phyloP scores from a whole-genome alignment of 2,329 filamentous ascomycete genomes.

The Calonectria pseudoreteaudii region DNA sequence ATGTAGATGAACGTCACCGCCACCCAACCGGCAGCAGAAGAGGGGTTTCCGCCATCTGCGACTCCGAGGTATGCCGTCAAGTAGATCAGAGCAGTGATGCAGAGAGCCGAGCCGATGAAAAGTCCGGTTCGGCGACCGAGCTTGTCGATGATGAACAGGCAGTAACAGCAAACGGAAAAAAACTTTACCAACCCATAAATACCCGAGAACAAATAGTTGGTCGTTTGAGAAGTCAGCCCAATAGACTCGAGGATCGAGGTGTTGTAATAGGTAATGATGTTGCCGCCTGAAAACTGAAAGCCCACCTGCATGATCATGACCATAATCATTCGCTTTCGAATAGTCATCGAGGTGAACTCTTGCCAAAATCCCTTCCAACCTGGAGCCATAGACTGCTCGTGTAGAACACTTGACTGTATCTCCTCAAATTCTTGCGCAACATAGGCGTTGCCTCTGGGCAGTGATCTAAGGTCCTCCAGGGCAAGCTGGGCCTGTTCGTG shows the following conservation, averaged over 20 bases:
- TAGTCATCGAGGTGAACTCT: conserved; percentile 7
- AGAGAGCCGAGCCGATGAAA: conserved; percentile 15
- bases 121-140: conserved; percentile 15
- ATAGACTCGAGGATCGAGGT: conserved; percentile 18
- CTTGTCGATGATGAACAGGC: conserved; percentile 15
- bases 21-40: conserved; percentile 17
- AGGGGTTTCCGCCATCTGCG: conserved; percentile 6
- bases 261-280: conserved; percentile 22
- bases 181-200: conserved; percentile 23
- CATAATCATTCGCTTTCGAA: conserved; percentile 18
- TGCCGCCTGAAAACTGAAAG: conserved; percentile 20
- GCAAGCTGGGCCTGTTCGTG: background rate
- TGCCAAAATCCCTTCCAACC: background rate
- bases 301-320: conserved; percentile 23
- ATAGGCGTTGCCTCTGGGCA: background rate
- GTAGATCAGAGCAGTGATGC: conserved; percentile 9
- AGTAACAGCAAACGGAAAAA: conserved; percentile 14
- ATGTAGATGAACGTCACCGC: conserved; percentile 19
- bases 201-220: conserved; percentile 19
- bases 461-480: background rate
- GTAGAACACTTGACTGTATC: background rate
- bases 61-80: conserved; percentile 18
- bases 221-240: conserved; percentile 7
- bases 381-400: background rate
- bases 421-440: background rate